Evolutionary conservation across 192 early-diverging fungal genomes (phyloP).

Genomic region (Linnemannia schmuckeri): DNA sequence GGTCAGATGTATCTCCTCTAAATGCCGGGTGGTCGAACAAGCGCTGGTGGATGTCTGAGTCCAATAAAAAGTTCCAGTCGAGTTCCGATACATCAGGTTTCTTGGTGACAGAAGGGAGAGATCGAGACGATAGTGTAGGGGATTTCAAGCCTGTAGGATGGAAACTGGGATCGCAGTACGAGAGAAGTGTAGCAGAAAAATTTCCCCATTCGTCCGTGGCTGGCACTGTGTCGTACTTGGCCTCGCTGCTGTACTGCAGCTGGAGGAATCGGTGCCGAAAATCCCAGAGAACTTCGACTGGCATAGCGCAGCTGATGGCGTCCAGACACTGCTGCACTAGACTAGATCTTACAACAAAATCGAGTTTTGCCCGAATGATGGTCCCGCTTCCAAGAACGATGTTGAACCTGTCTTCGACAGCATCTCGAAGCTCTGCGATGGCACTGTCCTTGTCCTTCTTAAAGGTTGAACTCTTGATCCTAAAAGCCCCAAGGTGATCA

Average conservation of each 20-base stretch:
- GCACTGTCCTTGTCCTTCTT: neutral
- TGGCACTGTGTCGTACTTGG: neutral
- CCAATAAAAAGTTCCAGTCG: conserved; percentile 36
- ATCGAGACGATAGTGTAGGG: conserved; percentile 7
- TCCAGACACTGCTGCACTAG: conserved; percentile 56
- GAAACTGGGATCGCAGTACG: conserved; percentile 49
- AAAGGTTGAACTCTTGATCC: conserved; percentile 4
- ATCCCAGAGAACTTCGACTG: conserved; percentile 35
- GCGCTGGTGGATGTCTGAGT: conserved; percentile 18
- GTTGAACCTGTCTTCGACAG: conserved; percentile 57
- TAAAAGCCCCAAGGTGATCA: neutral
- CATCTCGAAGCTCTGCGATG: conserved; percentile 51
- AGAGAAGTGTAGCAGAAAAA: conserved; percentile 52
- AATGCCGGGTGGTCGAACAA: conserved; percentile 26
- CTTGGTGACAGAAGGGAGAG: neutral
- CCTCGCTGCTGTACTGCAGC: conserved; percentile 34
- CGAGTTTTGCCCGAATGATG: conserved; percentile 40
- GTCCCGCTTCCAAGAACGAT: conserved; percentile 33
- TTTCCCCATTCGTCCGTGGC: conserved; percentile 54
- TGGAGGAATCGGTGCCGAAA: conserved; percentile 51
- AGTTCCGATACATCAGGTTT: conserved; percentile 1
- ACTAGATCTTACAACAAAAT: conserved; percentile 51
- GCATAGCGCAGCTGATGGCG: conserved; percentile 55
- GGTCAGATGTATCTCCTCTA: neutral
- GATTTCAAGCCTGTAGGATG: conserved; percentile 16